These are phyloP conservation scores for Schizonepeta tenuifolia DNA, from an alignment of 257 asterid genomes.

Conservation along the genomic window DNA sequence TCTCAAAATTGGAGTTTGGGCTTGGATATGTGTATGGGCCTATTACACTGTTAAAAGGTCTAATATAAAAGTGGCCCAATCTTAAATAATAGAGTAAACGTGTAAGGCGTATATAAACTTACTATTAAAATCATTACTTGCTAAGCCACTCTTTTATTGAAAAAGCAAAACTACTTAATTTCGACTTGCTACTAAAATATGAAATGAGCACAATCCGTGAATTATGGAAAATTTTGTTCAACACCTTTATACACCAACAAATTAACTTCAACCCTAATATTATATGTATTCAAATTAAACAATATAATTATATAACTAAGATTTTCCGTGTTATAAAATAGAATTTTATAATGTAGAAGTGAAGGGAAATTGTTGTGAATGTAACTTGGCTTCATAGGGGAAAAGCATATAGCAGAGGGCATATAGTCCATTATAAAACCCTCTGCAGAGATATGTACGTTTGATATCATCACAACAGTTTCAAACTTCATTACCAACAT, in stretches of 20 bases:
- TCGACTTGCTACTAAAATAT: no score
- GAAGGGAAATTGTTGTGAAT: conserved; percentile 2
- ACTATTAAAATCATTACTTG: no score
- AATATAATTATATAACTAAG: background rate
- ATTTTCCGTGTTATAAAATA: background rate
- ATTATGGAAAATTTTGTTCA: no score
- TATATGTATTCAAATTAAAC: background rate
- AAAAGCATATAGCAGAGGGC: background rate
- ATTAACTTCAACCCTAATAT: background rate
- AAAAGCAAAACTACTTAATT: no score
- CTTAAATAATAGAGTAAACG: no score
- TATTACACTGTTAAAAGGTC: no score
- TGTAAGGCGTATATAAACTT: no score
- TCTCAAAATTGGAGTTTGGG: no score
- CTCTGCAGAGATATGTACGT: background rate
- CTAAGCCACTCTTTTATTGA: no score
- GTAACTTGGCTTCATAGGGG: background rate
- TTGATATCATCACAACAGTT: background rate
- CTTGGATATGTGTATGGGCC: no score
- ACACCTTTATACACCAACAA: background rate
- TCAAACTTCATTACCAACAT: conserved; percentile 12
- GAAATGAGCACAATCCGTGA: no score
- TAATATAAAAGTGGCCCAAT: no score
- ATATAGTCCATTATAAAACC: conserved; percentile 18
- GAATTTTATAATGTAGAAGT: background rate